Evolutionary conservation across 73 alveolate genomes (phyloP), one percentile per base, ranked within the genome.

Genomic region (Symbiodinium pilosum): DNA sequence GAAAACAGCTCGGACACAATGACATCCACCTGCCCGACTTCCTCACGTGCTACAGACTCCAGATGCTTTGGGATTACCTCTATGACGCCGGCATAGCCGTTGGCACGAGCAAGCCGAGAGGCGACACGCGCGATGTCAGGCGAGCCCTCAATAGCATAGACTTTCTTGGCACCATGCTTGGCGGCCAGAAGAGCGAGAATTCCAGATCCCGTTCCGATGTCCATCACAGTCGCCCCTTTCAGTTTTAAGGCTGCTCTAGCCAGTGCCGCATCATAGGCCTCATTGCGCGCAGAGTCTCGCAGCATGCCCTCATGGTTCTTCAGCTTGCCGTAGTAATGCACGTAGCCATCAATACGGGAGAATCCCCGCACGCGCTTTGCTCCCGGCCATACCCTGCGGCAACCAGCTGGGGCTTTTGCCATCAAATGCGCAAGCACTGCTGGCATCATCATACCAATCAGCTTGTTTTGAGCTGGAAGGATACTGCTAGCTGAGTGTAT

Each of bases 161-260:
- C 99, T 89, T 99, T 99, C 30, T 12, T 44, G 44, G 86, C 86
- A 39, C 99, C 99, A 7, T 99, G 99, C 92, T 99, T 99, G 40
- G 99, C 99, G 39, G 99, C 99, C 84, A 99, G 99, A 73, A 99
- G 86, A 75, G 99, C 94, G 96, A 99, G 99, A n/a, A 99, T 87
- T 26, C 99, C 99, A 11, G 99, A 99, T 8, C 99, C 99, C 42
- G 99, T 99, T 56, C 99, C 99, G 52, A 99, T 99, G 85, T 99
- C 87, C 91, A 71, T 71, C 59, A 73, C 87, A 5, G 87, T 92
- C 34, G 81, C 89, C 18, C 91, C 91, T 6, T 41, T 42, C 36
- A n/a, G 20, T 3, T 52, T 69, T 16, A 9, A 54, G 43, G 73
- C 24, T 68, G 95, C 95, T 1, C 71, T 36, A 34, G 43, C 87